These are phyloP conservation scores for Fusarium pseudoanthophilum DNA, from an alignment of 2,329 filamentous ascomycete species.

Conservation along the genomic window DNA sequence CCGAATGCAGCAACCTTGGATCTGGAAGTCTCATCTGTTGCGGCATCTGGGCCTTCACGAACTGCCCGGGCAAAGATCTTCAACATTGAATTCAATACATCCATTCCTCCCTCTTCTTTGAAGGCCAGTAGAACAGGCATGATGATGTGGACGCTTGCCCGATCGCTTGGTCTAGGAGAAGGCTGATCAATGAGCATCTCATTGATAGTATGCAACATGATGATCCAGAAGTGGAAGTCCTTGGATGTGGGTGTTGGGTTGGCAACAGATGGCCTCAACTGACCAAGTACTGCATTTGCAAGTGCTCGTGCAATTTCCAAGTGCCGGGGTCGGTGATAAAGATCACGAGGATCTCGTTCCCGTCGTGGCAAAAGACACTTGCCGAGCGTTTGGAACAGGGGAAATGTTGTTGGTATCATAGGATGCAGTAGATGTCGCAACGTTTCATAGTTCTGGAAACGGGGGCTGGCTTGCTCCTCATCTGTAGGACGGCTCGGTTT, in stretches of 20 bases:
- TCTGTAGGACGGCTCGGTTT: conserved; percentile 51
- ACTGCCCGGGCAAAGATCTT: conserved; percentile 65
- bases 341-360: conserved; percentile 66
- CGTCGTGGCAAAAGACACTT: conserved; percentile 82
- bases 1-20: conserved; percentile 64
- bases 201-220: conserved; percentile 80
- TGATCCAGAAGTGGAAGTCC: conserved; percentile 83
- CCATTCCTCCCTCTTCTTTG: conserved; percentile 81
- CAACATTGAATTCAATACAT: conserved; percentile 77
- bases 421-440: conserved; percentile 82
- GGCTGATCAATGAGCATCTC: conserved; percentile 79
- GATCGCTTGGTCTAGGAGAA: conserved; percentile 59
- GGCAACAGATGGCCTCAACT: conserved; percentile 65
- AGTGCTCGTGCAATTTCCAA: conserved; percentile 71
- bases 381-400: conserved; percentile 86
- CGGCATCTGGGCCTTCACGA: conserved; percentile 51
- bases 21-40: conserved; percentile 58
- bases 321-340: conserved; percentile 65
- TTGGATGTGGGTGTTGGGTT: conserved; percentile 63
- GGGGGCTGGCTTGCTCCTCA: conserved; percentile 55
- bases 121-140: conserved; percentile 88
- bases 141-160: conserved; percentile 64
- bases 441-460: conserved; percentile 79
- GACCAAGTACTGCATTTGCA: conserved; percentile 74
- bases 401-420: conserved; percentile 81